phyloP scores from a whole-genome alignment of 306 rosid species.

The Lablab purpureus region DNA sequence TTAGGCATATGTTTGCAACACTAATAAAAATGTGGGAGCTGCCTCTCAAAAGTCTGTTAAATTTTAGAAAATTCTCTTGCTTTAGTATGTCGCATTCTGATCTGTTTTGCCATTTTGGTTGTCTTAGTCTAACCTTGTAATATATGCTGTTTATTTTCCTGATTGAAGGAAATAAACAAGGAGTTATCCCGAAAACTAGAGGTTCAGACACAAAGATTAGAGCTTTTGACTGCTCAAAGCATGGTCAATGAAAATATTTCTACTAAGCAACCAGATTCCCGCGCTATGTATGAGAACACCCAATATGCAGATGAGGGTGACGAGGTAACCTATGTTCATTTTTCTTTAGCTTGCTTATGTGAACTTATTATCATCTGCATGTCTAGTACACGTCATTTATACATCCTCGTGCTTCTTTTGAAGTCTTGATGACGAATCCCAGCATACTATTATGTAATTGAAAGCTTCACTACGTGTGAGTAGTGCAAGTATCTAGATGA shows the following conservation, averaged over 20 bases:
- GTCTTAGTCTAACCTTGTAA: constrained; percentile 23
- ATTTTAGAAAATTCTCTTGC: background rate
- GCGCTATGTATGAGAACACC: constrained; percentile 54
- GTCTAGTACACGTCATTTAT: constrained; percentile 24
- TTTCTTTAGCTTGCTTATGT: constrained; percentile 1
- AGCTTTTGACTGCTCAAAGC: constrained; percentile 89
- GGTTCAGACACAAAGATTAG: constrained; percentile 94
- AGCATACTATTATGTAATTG: constrained; percentile 8
- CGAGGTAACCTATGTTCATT: constrained; percentile 65
- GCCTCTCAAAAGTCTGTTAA: background rate
- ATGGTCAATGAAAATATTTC: constrained; percentile 72
- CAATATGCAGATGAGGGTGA: constrained; percentile 95
- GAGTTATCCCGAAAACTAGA: constrained; percentile 88
- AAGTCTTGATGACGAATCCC: background rate
- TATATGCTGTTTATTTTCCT: constrained; percentile 46
- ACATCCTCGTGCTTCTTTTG: background rate
- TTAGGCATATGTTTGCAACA: background rate
- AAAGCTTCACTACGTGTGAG: background rate
- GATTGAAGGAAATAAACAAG: constrained; percentile 77
- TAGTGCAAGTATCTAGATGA: background rate
- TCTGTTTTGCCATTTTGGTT: constrained; percentile 18
- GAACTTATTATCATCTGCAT: constrained; percentile 4
- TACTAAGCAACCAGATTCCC: constrained; percentile 64
- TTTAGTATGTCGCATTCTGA: background rate
- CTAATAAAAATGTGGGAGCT: background rate